Evolutionary conservation across 768 basidiomycete species (phyloP).

Genomic region (Tylopilus sp.): DNA sequence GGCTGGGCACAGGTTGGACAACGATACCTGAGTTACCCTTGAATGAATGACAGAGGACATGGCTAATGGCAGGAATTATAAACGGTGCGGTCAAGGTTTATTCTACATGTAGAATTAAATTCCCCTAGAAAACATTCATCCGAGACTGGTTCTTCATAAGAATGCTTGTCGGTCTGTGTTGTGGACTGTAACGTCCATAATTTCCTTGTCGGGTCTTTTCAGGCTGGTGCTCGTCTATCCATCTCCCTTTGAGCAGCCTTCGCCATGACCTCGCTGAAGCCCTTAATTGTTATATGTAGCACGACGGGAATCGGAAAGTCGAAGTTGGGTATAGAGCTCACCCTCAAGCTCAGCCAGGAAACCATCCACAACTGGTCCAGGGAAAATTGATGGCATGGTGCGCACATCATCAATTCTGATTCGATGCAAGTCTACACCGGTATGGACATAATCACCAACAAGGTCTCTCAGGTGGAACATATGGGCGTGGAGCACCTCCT

Average conservation of each 20-base stretch:
- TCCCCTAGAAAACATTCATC: too few relatives aligned
- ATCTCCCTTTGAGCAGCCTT: not conserved
- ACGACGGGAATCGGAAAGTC: constrained; percentile 98
- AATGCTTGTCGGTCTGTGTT: too few relatives aligned
- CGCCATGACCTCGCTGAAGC: constrained; percentile 40
- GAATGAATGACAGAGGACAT: constrained; percentile 39
- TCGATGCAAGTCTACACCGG: constrained; percentile 96
- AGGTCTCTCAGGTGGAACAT: constrained; percentile 73
- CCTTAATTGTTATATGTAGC: constrained; percentile 84
- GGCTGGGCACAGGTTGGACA: constrained; percentile 75
- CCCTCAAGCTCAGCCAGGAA: constrained; percentile 49
- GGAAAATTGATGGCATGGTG: constrained; percentile 49
- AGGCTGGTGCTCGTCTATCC: too few relatives aligned
- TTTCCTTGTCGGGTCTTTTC: not conserved
- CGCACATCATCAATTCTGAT: constrained; percentile 90
- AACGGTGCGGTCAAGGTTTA: not conserved
- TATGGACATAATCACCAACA: constrained; percentile 92
- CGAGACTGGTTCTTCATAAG: too few relatives aligned
- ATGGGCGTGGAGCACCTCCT: constrained; percentile 83
- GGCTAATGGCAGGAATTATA: too few relatives aligned
- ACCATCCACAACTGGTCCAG: constrained; percentile 5
- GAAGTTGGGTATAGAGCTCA: constrained; percentile 85
- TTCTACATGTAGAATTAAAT: too few relatives aligned
- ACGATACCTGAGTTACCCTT: constrained; percentile 42
- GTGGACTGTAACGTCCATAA: not conserved